Evolutionary conservation across 2,329 filamentous ascomycete genomes (phyloP), one percentile per base, ranked within the genome.

Genomic region (Grosmannia clavigera): DNA sequence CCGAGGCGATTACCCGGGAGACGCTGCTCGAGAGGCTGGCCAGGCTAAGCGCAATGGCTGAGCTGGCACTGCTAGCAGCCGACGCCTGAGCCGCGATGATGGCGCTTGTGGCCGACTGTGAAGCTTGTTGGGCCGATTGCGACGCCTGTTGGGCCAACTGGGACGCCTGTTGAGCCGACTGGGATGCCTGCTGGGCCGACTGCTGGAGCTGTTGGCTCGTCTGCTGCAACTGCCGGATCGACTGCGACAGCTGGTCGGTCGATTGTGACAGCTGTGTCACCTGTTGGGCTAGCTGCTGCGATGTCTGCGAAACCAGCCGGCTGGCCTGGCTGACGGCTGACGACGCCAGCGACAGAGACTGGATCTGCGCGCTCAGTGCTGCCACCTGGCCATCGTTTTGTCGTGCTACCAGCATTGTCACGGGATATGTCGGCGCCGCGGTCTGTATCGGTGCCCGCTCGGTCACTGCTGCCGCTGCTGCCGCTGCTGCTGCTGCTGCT

Each of bases 271-370:
- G 65, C 62, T 68, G 67, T 38, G 67, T 67, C 27, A 65, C 65
- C 51, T 62, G 61, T 60, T 68, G 67, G 16, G 67, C 68, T 25
- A 72, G 64, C 58, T 71, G 69, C 56, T 71, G 70, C 46, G 67
- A 69, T 1, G 69, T 68, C 58, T 71, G 70, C 57, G 66, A 68
- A 59, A 70, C 68, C 1, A 61, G 62, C 11, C 68, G 69, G 35
- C 66, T 70, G 29, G 65, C 62, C 52, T 67, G 60, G 64, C 67
- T 69, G 48, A 71, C 57, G 9, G 64, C 63, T 27, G 66, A 67
- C 16, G 70, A 64, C 46, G 68, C 68, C 43, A 66, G 53, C 56
- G 68, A 69, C 25, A 72, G 66, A 29, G 69, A 70, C 51, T 67
- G 65, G 55, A 71, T 66, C 61, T 69, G 67, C 29, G 62, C 61